Conservation (phyloP, 345 rosid species). For the Cardamine occulta region DNA sequence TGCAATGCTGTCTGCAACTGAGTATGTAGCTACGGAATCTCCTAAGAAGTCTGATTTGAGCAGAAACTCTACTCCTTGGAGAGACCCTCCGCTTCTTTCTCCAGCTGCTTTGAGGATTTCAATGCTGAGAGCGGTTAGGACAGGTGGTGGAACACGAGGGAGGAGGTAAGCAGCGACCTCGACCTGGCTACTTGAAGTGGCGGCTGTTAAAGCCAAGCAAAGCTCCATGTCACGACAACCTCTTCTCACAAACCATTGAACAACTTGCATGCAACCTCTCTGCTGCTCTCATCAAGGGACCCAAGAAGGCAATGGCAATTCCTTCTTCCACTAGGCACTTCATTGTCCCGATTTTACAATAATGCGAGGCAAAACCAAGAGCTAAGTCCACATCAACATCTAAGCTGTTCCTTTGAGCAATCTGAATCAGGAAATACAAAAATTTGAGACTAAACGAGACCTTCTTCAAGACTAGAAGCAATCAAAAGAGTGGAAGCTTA, state of each 20-base stretch:
- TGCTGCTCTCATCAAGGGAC: conserved; percentile 93
- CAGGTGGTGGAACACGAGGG: conserved; percentile 82
- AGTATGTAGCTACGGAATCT: conserved; percentile 77
- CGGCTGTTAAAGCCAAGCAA: conserved; percentile 94
- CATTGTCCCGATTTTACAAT: conserved; percentile 91
- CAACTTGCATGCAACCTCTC: conserved; percentile 97
- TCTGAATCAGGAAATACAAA: conserved; percentile 52
- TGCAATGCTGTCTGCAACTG: conserved; percentile 92
- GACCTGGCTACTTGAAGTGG: conserved; percentile 91
- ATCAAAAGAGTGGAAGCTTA: conserved; percentile 35
- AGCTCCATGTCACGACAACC: conserved; percentile 92
- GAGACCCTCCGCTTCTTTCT: conserved; percentile 88
- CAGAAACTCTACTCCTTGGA: conserved; percentile 95
- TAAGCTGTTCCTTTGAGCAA: conserved; percentile 96
- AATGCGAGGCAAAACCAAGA: conserved; percentile 90
- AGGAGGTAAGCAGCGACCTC: conserved; percentile 84
- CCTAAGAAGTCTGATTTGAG: conserved; percentile 82
- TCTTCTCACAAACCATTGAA: conserved; percentile 91
- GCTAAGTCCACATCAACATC: conserved; percentile 97
- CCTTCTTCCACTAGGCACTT: conserved; percentile 98
- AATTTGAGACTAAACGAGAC: neutral
- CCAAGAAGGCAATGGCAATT: conserved; percentile 84
- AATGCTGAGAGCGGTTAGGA: conserved; percentile 81
- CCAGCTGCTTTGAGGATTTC: conserved; percentile 98
- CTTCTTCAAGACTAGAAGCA: neutral